These are phyloP conservation scores for Clonostachys chloroleuca DNA, from an alignment of 2,329 filamentous ascomycete genomes.

Conservation along the genomic window DNA sequence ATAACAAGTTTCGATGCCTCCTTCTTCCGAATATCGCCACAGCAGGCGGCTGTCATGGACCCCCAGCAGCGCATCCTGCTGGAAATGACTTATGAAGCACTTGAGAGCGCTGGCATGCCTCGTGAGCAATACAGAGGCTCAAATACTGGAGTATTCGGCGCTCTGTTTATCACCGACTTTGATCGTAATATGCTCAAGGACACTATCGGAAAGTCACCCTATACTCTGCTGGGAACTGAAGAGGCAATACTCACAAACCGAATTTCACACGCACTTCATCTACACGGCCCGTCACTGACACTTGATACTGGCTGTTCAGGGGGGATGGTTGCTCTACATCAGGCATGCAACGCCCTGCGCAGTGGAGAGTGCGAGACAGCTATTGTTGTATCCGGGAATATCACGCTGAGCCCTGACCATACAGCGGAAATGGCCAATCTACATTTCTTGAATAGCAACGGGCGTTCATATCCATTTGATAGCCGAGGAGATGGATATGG, in stretches of 20 bases:
- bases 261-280: constrained; percentile 29
- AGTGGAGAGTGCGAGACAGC: constrained; percentile 37
- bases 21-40: constrained; percentile 45
- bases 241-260: constrained; percentile 24
- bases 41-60: constrained; percentile 46
- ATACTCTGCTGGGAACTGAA: constrained; percentile 20
- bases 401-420: neutral
- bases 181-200: neutral
- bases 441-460: constrained; percentile 38
- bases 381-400: constrained; percentile 36
- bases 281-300: constrained; percentile 23
- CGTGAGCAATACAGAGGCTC: constrained; percentile 15
- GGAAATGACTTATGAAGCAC: constrained; percentile 48
- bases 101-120: constrained; percentile 39
- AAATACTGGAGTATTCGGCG: constrained; percentile 22
- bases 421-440: neutral
- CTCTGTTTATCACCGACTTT: constrained; percentile 19
- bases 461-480: constrained; percentile 50
- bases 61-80: constrained; percentile 48
- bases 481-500: constrained; percentile 60
- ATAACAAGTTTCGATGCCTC: constrained; percentile 42
- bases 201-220: constrained; percentile 1
- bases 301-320: constrained; percentile 32
- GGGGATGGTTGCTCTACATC: constrained; percentile 19
- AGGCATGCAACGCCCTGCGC: constrained; percentile 24